These are phyloP conservation scores for Fennellomyces sp. DNA, from an alignment of 371 early-diverging fungal species.

Conservation along the genomic window DNA sequence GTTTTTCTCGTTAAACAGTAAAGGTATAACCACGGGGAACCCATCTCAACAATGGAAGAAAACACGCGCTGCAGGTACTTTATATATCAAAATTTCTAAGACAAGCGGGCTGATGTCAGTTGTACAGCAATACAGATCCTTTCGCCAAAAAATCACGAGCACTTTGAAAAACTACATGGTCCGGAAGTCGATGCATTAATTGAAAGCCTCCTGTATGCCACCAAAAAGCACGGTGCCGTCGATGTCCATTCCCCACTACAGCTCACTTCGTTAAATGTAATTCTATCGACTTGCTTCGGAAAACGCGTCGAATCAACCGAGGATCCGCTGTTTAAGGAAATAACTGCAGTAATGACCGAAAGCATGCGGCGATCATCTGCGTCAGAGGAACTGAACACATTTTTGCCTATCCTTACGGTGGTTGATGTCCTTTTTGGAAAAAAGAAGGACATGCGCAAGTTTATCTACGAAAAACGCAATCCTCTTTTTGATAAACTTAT, in stretches of 20 bases:
- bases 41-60: neutral
- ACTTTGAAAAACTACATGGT: neutral
- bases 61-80: neutral
- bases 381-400: slow-evolving; percentile 15
- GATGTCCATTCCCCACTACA: slow-evolving; percentile 9
- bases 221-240: neutral
- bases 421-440: slow-evolving; percentile 8
- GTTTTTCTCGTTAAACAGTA: neutral
- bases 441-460: neutral
- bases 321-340: slow-evolving; percentile 14
- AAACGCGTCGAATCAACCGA: slow-evolving; percentile 12
- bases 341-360: slow-evolving; percentile 3
- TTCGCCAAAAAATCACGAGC: neutral
- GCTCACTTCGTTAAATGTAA: slow-evolving; percentile 12
- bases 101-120: neutral
- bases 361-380: slow-evolving; percentile 4
- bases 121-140: neutral
- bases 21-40: neutral
- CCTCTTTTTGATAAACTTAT: slow-evolving; percentile 10
- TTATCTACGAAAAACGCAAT: slow-evolving; percentile 9
- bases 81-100: neutral
- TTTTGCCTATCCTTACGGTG: slow-evolving; percentile 16
- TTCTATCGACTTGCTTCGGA: slow-evolving; percentile 8
- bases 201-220: neutral
- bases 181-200: neutral